Evolutionary conservation across 306 rosid species (phyloP).

Genomic region (Vachellia pachyceras): DNA sequence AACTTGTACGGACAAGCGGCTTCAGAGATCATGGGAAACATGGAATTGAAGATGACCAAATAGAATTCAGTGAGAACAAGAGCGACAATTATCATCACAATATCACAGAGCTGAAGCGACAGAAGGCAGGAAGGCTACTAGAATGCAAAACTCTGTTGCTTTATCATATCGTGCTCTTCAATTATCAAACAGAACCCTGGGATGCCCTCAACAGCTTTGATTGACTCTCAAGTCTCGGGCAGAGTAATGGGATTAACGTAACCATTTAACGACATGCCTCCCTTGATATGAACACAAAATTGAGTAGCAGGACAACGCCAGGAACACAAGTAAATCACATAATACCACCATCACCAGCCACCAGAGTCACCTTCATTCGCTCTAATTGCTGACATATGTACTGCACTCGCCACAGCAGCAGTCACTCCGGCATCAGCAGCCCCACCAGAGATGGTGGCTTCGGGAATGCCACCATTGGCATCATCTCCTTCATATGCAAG

Average conservation of each 20-base stretch:
- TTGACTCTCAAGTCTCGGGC: no score
- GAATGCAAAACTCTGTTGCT: not conserved
- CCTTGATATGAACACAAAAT: not conserved
- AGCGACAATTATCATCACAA: not conserved
- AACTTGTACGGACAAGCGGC: no score
- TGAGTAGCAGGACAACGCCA: not conserved
- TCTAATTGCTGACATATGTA: slow-evolving; percentile 35
- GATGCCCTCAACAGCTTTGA: not conserved
- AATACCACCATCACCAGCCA: slow-evolving; percentile 31
- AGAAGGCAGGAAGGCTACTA: not conserved
- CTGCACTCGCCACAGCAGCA: slow-evolving; percentile 37
- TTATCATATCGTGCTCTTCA: not conserved
- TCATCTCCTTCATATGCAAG: no score
- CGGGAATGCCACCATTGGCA: slow-evolving; percentile 38
- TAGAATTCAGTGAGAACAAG: not conserved
- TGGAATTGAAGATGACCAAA: not conserved
- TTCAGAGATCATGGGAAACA: no score
- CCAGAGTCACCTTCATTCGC: slow-evolving; percentile 37
- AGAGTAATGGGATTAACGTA: not conserved
- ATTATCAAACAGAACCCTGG: not conserved
- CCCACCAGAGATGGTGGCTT: slow-evolving; percentile 15
- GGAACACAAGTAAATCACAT: no score
- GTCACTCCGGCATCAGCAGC: slow-evolving; percentile 41
- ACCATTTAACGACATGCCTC: not conserved
- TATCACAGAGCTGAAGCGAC: not conserved